Conservation (phyloP, 495 filamentous ascomycete species). For the Annulohypoxylon bovei region DNA sequence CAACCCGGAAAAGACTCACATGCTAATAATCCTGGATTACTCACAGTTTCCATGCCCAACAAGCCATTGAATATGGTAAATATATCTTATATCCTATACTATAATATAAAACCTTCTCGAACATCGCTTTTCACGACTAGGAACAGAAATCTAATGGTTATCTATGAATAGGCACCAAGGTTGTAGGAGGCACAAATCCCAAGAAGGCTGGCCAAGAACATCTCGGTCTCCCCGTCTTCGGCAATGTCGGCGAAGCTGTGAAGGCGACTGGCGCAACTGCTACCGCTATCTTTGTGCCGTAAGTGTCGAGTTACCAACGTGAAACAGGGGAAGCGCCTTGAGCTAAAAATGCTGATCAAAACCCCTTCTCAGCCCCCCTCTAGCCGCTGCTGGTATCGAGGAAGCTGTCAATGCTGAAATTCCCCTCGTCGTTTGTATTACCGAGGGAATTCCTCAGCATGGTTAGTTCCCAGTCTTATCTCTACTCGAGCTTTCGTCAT, state of each 20-base stretch:
- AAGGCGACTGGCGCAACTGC: conserved; percentile 91
- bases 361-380: conserved; percentile 70
- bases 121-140: background rate
- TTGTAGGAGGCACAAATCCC: conserved; percentile 97
- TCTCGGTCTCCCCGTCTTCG: conserved; percentile 93
- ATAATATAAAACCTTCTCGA: background rate
- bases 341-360: conserved; percentile 6
- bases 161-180: conserved; percentile 79
- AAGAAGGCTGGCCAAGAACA: conserved; percentile 95
- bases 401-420: conserved; percentile 95
- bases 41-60: conserved; percentile 91
- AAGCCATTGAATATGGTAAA: conserved; percentile 97
- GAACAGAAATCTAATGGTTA: conserved; percentile 48
- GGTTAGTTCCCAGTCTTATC: conserved; percentile 61
- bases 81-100: conserved; percentile 7
- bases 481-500: background rate
- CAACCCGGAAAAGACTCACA: background rate
- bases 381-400: conserved; percentile 95
- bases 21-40: conserved; percentile 5
- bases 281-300: conserved; percentile 98
- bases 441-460: conserved; percentile 97
- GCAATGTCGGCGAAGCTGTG: conserved; percentile 85
- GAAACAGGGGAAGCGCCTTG: background rate
- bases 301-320: conserved; percentile 48
- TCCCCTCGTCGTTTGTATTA: conserved; percentile 94